Evolutionary conservation across 2,329 filamentous ascomycete species (phyloP).

Genomic region (Verticillium nonalfalfae): DNA sequence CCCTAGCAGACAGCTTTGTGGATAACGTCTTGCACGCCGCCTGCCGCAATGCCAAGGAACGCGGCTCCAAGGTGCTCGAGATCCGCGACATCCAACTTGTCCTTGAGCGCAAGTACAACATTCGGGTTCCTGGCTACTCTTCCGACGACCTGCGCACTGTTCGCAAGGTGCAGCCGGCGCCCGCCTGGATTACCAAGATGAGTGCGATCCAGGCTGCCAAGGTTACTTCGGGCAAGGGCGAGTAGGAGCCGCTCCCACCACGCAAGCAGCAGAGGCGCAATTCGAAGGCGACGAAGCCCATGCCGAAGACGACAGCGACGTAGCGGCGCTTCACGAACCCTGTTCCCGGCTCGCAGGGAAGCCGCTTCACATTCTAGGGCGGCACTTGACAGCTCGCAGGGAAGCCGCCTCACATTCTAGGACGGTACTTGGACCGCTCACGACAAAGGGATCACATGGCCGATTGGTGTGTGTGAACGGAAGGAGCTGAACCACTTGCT

Average conservation of each 20-base stretch:
- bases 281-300: neutral
- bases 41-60: slow-evolving; percentile 88
- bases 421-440: neutral
- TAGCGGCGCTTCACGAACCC: neutral
- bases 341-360: neutral
- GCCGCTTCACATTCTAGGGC: neutral
- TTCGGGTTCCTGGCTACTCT: slow-evolving; percentile 88
- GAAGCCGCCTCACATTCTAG: neutral
- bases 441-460: neutral
- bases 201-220: slow-evolving; percentile 93
- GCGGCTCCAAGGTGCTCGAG: slow-evolving; percentile 84
- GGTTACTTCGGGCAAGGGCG: slow-evolving; percentile 59
- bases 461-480: neutral
- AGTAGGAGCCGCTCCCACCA: slow-evolving; percentile 26
- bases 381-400: neutral
- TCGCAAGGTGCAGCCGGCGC: slow-evolving; percentile 82
- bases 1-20: slow-evolving; percentile 89
- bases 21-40: slow-evolving; percentile 83
- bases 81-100: slow-evolving; percentile 80
- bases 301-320: neutral
- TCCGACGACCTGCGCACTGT: slow-evolving; percentile 93
- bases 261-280: neutral
- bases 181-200: slow-evolving; percentile 94
- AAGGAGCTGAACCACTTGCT: neutral
- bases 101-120: slow-evolving; percentile 80